phyloP scores from a whole-genome alignment of 2,329 filamentous ascomycete species.

The Penicillium capsulatum region DNA sequence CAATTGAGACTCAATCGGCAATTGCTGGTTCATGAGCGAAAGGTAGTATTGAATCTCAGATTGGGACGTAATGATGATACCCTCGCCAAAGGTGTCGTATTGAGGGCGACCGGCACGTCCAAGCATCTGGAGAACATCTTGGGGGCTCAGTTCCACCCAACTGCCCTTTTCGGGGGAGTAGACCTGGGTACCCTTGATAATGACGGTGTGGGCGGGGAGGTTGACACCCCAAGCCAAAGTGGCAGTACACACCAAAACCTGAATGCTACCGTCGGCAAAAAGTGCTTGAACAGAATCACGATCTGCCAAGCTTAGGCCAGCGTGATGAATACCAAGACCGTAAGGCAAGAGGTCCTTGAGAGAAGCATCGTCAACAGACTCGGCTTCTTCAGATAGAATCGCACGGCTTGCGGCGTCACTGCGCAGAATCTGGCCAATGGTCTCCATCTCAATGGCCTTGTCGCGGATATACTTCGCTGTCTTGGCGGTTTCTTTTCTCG shows the following conservation, averaged over 20 bases:
- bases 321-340: constrained; percentile 96
- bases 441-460: constrained; percentile 94
- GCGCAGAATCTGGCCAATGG: constrained; percentile 90
- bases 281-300: constrained; percentile 92
- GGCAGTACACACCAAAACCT: constrained; percentile 93
- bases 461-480: constrained; percentile 94
- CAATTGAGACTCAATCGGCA: constrained; percentile 96
- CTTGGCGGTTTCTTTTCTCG: constrained; percentile 95
- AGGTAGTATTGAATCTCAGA: constrained; percentile 95
- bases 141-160: constrained; percentile 95
- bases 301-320: constrained; percentile 93
- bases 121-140: constrained; percentile 98
- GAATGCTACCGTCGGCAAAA: constrained; percentile 84
- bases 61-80: constrained; percentile 97
- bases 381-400: constrained; percentile 78
- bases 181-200: constrained; percentile 97
- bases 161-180: constrained; percentile 98
- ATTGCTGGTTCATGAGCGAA: constrained; percentile 90
- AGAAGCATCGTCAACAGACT: constrained; percentile 76
- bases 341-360: constrained; percentile 93
- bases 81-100: constrained; percentile 95
- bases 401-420: constrained; percentile 89
- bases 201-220: constrained; percentile 92
- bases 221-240: constrained; percentile 99
- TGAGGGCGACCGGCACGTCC: constrained; percentile 94